Conservation (phyloP, 75 land plant genomes). For the Pseudotsuga menziesii region DNA sequence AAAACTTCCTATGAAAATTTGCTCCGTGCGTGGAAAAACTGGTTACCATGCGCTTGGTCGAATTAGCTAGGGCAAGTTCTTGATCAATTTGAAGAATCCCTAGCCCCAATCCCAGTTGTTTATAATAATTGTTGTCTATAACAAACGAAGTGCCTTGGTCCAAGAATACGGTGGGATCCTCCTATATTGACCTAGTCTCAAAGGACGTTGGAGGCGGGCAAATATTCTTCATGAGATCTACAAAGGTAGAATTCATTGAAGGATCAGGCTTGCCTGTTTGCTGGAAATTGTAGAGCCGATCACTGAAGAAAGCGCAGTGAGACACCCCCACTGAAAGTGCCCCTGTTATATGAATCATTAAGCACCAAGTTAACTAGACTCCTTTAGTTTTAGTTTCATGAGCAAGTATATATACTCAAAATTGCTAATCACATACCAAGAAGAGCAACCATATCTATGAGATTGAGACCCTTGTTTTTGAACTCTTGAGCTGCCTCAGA, state of each 20-base stretch:
- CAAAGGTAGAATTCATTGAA: conserved; percentile 33
- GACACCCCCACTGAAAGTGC: conserved; percentile 73
- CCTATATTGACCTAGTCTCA: background rate
- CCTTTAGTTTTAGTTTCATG: background rate
- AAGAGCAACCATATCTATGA: conserved; percentile 14
- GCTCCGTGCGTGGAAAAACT: conserved; percentile 18
- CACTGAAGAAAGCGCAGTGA: conserved; percentile 50
- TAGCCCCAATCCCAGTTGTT: conserved; percentile 21
- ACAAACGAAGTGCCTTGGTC: conserved; percentile 34
- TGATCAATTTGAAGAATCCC: conserved; percentile 69
- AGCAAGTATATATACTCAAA: background rate
- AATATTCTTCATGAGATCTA: conserved; percentile 12
- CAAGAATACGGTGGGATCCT: conserved; percentile 15
- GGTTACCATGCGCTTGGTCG: conserved; percentile 28
- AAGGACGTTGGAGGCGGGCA: conserved; percentile 35
- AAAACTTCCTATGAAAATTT: conserved; percentile 30
- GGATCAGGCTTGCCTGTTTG: conserved; percentile 59
- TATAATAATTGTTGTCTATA: conserved; percentile 53
- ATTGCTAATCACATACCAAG: background rate
- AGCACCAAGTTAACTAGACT: background rate
- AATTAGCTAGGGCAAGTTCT: conserved; percentile 25
- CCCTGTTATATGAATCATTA: conserved; percentile 27
- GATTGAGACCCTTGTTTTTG: conserved; percentile 2
- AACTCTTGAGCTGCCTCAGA: background rate
- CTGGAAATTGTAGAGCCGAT: conserved; percentile 62